Evolutionary conservation across 1,284 basidiomycete species (phyloP).

Genomic region (Exobasidium rhododendri): DNA sequence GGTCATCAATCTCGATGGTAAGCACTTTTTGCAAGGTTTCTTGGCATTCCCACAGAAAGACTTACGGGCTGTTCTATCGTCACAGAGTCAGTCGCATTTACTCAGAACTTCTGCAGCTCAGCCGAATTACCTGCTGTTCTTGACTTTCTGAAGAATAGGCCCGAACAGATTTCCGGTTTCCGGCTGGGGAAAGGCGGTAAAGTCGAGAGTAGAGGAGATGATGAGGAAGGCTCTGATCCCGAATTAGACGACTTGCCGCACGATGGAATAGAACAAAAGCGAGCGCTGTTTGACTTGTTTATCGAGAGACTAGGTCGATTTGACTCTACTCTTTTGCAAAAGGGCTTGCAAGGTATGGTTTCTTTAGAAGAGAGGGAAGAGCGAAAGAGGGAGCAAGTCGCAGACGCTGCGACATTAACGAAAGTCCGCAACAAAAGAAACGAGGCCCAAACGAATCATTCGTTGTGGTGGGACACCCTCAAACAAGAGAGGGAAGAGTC

Average conservation of each 20-base stretch:
- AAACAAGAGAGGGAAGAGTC: not conserved
- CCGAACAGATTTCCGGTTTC: conserved; percentile 58
- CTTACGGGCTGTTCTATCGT: no score
- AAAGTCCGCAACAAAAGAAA: no score
- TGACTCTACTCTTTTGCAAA: conserved; percentile 22
- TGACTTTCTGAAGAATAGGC: conserved; percentile 56
- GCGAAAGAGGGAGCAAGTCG: not conserved
- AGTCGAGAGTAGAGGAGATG: conserved; percentile 21
- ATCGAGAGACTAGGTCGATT: conserved; percentile 29
- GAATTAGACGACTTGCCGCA: conserved; percentile 32
- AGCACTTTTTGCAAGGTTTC: not conserved
- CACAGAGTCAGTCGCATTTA: conserved; percentile 55
- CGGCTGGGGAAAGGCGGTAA: not conserved
- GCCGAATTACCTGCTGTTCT: conserved; percentile 56
- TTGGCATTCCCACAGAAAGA: conserved; percentile 15
- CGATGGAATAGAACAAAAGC: conserved; percentile 24
- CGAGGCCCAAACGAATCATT: no score
- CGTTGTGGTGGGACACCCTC: not conserved
- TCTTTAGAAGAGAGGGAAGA: not conserved
- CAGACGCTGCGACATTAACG: no score
- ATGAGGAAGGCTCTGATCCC: conserved; percentile 17
- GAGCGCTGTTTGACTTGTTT: conserved; percentile 28
- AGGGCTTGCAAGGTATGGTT: conserved; percentile 13
- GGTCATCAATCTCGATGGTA: conserved; percentile 37
- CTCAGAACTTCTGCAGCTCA: conserved; percentile 58